Evolutionary conservation across 257 asterid species (phyloP).

Genomic region (Knoxia roxburghii): DNA sequence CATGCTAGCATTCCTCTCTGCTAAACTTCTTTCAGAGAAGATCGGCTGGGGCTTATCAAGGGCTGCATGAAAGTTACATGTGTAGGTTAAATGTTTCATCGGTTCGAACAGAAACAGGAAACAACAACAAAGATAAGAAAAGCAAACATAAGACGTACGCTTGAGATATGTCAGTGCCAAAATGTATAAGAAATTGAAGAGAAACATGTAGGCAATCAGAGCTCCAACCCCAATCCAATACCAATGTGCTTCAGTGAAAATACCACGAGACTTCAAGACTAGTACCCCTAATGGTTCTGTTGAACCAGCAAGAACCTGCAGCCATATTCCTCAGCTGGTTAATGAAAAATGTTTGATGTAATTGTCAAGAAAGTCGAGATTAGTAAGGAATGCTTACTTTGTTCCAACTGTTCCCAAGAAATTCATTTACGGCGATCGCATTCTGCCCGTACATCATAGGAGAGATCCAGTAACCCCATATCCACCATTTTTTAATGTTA

Average conservation of each 20-base stretch:
- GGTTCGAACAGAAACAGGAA: conserved; percentile 6
- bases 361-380: neutral
- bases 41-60: conserved; percentile 56
- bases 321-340: neutral
- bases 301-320: conserved; percentile 25
- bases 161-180: conserved; percentile 50
- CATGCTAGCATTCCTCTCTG: conserved; percentile 30
- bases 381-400: conserved; percentile 24
- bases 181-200: conserved; percentile 28
- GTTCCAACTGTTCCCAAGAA: conserved; percentile 78
- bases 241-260: conserved; percentile 39
- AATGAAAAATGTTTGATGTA: neutral
- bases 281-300: conserved; percentile 25
- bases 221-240: conserved; percentile 50
- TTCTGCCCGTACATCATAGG: conserved; percentile 93
- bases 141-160: conserved; percentile 48
- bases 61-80: conserved; percentile 42
- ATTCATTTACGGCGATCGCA: conserved; percentile 84
- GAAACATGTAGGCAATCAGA: conserved; percentile 27
- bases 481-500: conserved; percentile 60
- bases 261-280: conserved; percentile 29
- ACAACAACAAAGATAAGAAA: neutral
- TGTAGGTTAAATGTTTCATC: neutral
- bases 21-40: conserved; percentile 34
- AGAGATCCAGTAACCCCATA: conserved; percentile 96